Conservation (phyloP, 2,329 filamentous ascomycete genomes). For the Penicillium brasilianum region DNA sequence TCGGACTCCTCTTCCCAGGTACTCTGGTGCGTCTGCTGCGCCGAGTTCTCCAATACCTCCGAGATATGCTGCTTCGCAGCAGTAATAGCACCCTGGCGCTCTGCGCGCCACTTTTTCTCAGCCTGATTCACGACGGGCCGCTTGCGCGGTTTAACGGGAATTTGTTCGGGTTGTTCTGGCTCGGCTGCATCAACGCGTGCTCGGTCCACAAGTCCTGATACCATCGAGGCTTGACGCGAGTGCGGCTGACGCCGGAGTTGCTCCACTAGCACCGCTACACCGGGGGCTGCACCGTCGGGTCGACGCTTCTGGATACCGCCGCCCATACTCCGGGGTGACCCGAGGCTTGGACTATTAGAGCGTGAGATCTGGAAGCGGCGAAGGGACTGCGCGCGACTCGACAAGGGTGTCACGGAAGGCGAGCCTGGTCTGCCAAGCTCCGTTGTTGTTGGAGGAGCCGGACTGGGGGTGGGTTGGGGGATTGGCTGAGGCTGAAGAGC, state of each 20-base stretch:
- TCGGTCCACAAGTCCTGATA: conserved; percentile 36
- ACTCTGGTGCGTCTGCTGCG: conserved; percentile 40
- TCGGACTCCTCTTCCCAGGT: conserved; percentile 52
- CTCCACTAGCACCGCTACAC: conserved; percentile 48
- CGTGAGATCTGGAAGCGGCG: conserved; percentile 49
- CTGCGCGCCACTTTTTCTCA: conserved; percentile 45
- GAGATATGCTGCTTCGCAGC: conserved; percentile 43
- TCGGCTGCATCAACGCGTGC: conserved; percentile 17
- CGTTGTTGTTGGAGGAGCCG: conserved; percentile 1
- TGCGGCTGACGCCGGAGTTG: conserved; percentile 42
- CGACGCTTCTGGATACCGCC: conserved; percentile 47
- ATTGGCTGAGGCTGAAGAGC: conserved; percentile 30
- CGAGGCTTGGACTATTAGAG: conserved; percentile 35
- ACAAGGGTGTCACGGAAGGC: conserved; percentile 23
- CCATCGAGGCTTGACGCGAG: conserved; percentile 41
- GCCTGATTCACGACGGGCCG: conserved; percentile 49
- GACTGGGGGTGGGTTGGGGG: conserved; percentile 13
- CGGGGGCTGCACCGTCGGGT: conserved; percentile 28
- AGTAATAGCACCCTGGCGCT: conserved; percentile 40
- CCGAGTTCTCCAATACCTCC: conserved; percentile 43
- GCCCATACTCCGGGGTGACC: conserved; percentile 31
- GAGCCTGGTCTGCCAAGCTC: conserved; percentile 9
- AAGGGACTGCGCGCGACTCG: conserved; percentile 30
- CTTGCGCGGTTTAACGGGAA: conserved; percentile 37
- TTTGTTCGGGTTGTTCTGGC: conserved; percentile 16